A percentile compares a stretch with the other conserved stretches of the same genome.
These are phyloP conservation scores for Ziziphus jujuba DNA, from an alignment of 306 rosid genomes.

Conservation along the genomic window DNA sequence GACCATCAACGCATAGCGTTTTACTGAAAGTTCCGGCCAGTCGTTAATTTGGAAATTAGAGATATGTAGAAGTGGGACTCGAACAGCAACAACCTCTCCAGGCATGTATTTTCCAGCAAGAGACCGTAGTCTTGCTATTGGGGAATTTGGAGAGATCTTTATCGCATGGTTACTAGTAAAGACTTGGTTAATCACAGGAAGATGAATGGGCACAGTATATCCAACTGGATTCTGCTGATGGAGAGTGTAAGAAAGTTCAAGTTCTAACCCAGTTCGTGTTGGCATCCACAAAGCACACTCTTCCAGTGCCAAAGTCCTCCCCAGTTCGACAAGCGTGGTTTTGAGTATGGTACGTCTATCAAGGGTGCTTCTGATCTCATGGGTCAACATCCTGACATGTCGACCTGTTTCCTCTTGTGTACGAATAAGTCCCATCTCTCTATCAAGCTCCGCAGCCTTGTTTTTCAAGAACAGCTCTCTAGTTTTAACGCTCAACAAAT, in stretches of 20 bases:
- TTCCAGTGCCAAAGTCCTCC: constrained; percentile 87
- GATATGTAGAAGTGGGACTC: constrained; percentile 91
- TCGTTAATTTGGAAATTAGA: constrained; percentile 95
- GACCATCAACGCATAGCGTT: constrained; percentile 95
- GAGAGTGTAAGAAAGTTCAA: constrained; percentile 90
- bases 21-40: constrained; percentile 93
- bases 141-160: constrained; percentile 74
- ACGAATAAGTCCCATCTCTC: constrained; percentile 80
- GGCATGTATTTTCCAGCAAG: constrained; percentile 59
- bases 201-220: constrained; percentile 88
- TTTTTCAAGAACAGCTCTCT: constrained; percentile 73
- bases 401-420: constrained; percentile 84
- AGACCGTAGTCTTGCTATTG: constrained; percentile 84
- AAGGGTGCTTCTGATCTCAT: constrained; percentile 78
- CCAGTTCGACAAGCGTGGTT: constrained; percentile 69
- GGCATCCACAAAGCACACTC: constrained; percentile 99
- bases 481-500: constrained; percentile 73
- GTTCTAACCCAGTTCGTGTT: constrained; percentile 88
- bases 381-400: constrained; percentile 81
- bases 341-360: constrained; percentile 73
- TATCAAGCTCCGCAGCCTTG: constrained; percentile 81
- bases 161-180: constrained; percentile 70
- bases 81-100: constrained; percentile 93
- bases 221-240: constrained; percentile 95
- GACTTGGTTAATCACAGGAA: constrained; percentile 82